These are phyloP conservation scores for Microstegium vimineum DNA, from an alignment of 176 grass and related monocot species.

Conservation along the genomic window DNA sequence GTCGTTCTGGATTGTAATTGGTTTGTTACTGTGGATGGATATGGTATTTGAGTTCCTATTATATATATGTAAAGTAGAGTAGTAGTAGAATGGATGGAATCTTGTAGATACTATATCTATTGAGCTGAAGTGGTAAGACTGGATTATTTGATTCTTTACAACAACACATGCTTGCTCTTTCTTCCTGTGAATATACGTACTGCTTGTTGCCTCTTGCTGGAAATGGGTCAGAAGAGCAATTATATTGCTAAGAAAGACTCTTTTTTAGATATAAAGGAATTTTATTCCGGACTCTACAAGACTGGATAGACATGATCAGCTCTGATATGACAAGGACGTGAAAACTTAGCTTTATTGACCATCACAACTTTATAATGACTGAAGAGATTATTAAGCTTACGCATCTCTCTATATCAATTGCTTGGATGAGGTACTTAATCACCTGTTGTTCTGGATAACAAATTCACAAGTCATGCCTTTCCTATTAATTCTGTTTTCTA, in stretches of 20 bases:
- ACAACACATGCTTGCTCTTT: background rate
- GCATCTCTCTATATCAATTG: background rate
- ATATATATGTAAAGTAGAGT: background rate
- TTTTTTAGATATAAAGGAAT: too few species aligned
- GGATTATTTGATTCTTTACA: constrained; percentile 49
- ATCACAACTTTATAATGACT: background rate
- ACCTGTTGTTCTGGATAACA: constrained; percentile 59
- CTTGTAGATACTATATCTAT: constrained; percentile 16
- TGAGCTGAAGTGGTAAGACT: background rate
- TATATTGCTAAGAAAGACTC: too few species aligned
- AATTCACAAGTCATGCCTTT: constrained; percentile 67
- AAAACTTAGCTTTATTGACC: constrained; percentile 9
- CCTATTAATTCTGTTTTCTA: constrained; percentile 63
- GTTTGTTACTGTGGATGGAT: background rate
- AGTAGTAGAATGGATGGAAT: background rate
- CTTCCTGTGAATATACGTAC: background rate
- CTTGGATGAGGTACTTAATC: constrained; percentile 16
- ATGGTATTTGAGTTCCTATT: constrained; percentile 15
- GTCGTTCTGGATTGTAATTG: background rate
- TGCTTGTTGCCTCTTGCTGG: background rate
- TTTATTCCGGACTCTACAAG: too few species aligned
- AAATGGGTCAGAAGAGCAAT: background rate
- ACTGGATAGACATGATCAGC: background rate
- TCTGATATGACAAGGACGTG: background rate
- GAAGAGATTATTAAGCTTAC: background rate